Evolutionary conservation across 768 basidiomycete species (phyloP), one percentile per base, ranked within the genome.

Genomic region (Agaricus bisporus): DNA sequence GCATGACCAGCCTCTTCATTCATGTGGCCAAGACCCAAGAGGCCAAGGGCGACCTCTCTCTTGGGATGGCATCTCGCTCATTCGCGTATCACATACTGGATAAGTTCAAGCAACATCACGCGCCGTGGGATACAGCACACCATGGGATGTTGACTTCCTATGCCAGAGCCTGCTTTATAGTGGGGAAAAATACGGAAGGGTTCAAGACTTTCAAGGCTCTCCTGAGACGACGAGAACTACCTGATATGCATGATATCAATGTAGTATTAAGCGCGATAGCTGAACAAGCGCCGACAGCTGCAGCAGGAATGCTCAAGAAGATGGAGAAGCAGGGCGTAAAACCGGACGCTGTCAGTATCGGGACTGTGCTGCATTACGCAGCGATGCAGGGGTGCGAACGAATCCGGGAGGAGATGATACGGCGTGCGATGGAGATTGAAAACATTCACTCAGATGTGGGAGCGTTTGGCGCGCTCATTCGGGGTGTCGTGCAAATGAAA

Each of bases 181-280:
- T 82, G 22, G 82, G 79, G 18, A 63, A 74, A 43, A 63, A 74
- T 57, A 45, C 59, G 41, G 70, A 75, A 38, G 85, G 81, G 2
- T 70, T 85, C 51, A 59, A 65, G 9, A 66, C 73, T 20, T 68
- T 88, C 60, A 69, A 68, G 48, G 52, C 75, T 51, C 61, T 86
- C 36, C 62, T 80, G 38, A 58, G 64, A 20, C 78, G 81, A 46
- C 66, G 62, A 51, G 78, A 83, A 62, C 60, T 76, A 48, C 84
- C 84, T 14, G 85, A 88, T 64, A 58, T 76, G 37, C 70, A 79
- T 61, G 87, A 89, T 61, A 68, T 86, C 47, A 87, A 86, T 60
- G 78, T 89, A 46, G 75, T 74, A 38, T 71, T 89, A 51, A 70
- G 73, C 3, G 78, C 75, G 9, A 64, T 86, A 48, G 78, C 84